phyloP scores from a whole-genome alignment of 2,329 filamentous ascomycete species.

The Hirsutella minnesotensis region DNA sequence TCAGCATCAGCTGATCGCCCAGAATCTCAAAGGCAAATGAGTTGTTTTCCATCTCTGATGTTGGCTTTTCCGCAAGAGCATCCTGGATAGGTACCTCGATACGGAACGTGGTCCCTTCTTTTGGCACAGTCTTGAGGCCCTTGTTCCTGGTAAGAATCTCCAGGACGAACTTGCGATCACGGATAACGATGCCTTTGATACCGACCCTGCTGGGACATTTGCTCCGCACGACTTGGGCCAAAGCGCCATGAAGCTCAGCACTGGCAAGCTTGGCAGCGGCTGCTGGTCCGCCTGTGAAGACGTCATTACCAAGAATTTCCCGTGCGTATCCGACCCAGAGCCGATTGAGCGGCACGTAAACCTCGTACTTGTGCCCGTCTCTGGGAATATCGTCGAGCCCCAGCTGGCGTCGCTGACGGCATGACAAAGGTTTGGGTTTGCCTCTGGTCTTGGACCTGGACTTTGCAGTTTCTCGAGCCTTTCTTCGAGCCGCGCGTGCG shows the following conservation, averaged over 20 bases:
- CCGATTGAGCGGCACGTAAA: slow-evolving; percentile 65
- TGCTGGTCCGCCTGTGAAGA: slow-evolving; percentile 40
- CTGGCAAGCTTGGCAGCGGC: slow-evolving; percentile 67
- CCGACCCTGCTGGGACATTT: slow-evolving; percentile 73
- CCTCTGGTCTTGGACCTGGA: slow-evolving; percentile 33
- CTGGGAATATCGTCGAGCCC: slow-evolving; percentile 65
- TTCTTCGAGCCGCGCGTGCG: slow-evolving; percentile 44
- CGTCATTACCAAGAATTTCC: slow-evolving; percentile 59
- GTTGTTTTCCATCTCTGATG: slow-evolving; percentile 8
- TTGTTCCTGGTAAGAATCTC: slow-evolving; percentile 67
- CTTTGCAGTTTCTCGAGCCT: slow-evolving; percentile 32
- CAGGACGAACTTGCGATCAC: slow-evolving; percentile 78
- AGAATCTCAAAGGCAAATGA: slow-evolving; percentile 69
- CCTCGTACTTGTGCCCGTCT: slow-evolving; percentile 47
- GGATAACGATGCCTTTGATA: slow-evolving; percentile 72
- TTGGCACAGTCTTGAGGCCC: slow-evolving; percentile 68
- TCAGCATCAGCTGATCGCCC: slow-evolving; percentile 75
- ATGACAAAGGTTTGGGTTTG: slow-evolving; percentile 60
- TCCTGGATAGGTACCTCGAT: slow-evolving; percentile 48
- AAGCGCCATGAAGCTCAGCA: slow-evolving; percentile 84
- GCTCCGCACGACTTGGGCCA: slow-evolving; percentile 72
- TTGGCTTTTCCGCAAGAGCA: background rate
- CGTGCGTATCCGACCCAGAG: slow-evolving; percentile 81
- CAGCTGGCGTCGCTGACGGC: slow-evolving; percentile 61
- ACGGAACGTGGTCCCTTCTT: slow-evolving; percentile 78